phyloP scores from a whole-genome alignment of 495 filamentous ascomycete genomes.

The Astrothelium subdiscretum region DNA sequence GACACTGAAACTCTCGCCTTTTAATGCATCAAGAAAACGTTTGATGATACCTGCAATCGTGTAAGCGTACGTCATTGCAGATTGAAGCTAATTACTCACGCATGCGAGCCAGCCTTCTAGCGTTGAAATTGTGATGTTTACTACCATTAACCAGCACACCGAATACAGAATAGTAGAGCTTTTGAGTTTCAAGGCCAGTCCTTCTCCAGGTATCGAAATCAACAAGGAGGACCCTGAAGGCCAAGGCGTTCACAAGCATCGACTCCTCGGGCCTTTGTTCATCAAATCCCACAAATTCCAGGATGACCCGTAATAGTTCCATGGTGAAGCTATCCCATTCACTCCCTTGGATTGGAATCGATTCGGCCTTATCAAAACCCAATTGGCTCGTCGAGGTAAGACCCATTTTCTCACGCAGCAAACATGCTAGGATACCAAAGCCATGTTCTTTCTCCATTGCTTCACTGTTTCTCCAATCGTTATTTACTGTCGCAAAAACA shows the following conservation, averaged over 20 bases:
- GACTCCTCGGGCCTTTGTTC: slow-evolving; percentile 64
- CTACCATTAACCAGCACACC: slow-evolving; percentile 68
- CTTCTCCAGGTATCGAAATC: slow-evolving; percentile 87
- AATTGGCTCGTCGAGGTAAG: slow-evolving; percentile 33
- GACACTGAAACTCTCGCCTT: slow-evolving; percentile 61
- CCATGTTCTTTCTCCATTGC: slow-evolving; percentile 95
- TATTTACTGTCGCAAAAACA: slow-evolving; percentile 68
- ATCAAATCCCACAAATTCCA: slow-evolving; percentile 80
- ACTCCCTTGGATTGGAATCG: slow-evolving; percentile 38
- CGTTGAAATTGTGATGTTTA: slow-evolving; percentile 86
- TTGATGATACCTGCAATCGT: slow-evolving; percentile 63
- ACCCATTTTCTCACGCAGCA: slow-evolving; percentile 67
- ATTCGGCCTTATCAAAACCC: slow-evolving; percentile 31
- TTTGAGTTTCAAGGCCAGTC: slow-evolving; percentile 59
- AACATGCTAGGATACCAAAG: slow-evolving; percentile 71
- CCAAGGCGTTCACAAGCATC: slow-evolving; percentile 89
- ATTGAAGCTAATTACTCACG: slow-evolving; percentile 45
- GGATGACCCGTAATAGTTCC: slow-evolving; percentile 60
- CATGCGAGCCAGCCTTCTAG: slow-evolving; percentile 73
- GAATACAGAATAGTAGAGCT: slow-evolving; percentile 88
- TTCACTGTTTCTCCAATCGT: slow-evolving; percentile 95
- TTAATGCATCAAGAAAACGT: slow-evolving; percentile 77
- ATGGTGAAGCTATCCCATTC: not conserved
- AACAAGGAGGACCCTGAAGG: slow-evolving; percentile 81
- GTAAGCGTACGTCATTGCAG: not conserved